Percentiles rank a stretch among this genome's conserved stretches.
These are phyloP conservation scores for Diaporthe caulivora DNA, from an alignment of 2,329 filamentous ascomycete species.

Conservation along the genomic window DNA sequence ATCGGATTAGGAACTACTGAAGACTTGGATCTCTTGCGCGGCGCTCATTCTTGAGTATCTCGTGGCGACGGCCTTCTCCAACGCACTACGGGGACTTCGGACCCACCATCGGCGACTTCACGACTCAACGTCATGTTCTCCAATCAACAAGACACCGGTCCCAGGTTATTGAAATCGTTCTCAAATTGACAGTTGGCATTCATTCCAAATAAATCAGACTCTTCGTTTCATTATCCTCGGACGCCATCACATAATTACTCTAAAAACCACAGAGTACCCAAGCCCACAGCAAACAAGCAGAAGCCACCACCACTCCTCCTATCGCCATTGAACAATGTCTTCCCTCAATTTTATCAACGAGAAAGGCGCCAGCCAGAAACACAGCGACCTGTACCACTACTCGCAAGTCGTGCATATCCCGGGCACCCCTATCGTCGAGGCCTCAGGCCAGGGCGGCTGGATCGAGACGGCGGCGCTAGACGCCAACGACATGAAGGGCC, in stretches of 20 bases:
- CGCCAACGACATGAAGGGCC: neutral
- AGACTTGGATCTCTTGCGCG: too few relatives aligned
- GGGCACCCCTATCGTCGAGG: neutral
- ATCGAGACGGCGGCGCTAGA: neutral
- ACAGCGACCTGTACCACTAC: neutral
- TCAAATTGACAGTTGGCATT: too few relatives aligned
- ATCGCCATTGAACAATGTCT: too few relatives aligned
- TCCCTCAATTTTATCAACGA: constrained; percentile 12
- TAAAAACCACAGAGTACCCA: too few relatives aligned
- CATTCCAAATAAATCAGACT: too few relatives aligned
- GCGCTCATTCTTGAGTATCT: too few relatives aligned
- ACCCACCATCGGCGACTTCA: constrained; percentile 3
- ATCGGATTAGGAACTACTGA: too few relatives aligned
- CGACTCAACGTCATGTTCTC: neutral
- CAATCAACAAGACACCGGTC: neutral
- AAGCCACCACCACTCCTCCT: too few relatives aligned
- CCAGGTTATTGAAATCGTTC: constrained; percentile 4
- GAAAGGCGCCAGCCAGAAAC: neutral
- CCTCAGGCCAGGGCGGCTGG: constrained; percentile 9
- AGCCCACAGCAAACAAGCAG: too few relatives aligned
- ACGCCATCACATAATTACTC: too few relatives aligned
- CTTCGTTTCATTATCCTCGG: too few relatives aligned
- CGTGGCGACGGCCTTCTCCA: too few relatives aligned
- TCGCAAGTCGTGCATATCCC: constrained; percentile 3
- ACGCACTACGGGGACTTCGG: constrained; percentile 6